These are phyloP conservation scores for Stenogyne calaminthoides DNA, from an alignment of 305 asterid species.

Conservation along the genomic window DNA sequence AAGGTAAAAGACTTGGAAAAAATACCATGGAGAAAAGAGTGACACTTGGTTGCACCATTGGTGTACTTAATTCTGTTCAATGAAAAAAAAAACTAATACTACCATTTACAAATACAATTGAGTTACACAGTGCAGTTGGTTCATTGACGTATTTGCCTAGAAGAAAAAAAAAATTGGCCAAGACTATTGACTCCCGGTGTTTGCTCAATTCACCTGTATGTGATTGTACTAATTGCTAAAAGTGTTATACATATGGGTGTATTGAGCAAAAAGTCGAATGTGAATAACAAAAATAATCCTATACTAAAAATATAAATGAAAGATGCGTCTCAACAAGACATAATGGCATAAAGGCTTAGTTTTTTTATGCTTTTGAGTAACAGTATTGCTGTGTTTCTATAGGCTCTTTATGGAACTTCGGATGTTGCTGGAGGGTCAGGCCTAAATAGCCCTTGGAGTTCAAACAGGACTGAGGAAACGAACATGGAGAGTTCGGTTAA, in stretches of 20 bases:
- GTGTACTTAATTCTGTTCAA: no score
- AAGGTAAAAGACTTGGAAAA: slow-evolving; percentile 42
- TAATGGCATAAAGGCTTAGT: slow-evolving; percentile 34
- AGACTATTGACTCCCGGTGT: no score
- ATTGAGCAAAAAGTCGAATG: no score
- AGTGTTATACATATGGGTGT: no score
- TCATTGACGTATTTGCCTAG: no score
- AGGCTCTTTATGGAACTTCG: slow-evolving; percentile 53
- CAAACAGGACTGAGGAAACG: slow-evolving; percentile 46
- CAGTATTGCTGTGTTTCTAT: slow-evolving; percentile 4
- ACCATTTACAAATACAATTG: no score
- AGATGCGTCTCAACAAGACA: not conserved
- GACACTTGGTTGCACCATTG: no score
- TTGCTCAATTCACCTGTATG: no score
- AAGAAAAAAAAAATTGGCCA: no score
- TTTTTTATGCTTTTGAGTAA: not conserved
- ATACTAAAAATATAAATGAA: not conserved
- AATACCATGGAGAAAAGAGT: not conserved
- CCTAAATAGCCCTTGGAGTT: slow-evolving; percentile 34
- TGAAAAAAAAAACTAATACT: no score
- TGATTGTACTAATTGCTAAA: no score
- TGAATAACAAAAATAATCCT: not conserved
- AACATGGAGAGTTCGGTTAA: slow-evolving; percentile 36
- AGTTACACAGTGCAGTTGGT: no score
- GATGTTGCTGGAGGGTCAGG: slow-evolving; percentile 40